phyloP scores from a whole-genome alignment of 352 stramenopile species.

The Phytophthora megakarya region DNA sequence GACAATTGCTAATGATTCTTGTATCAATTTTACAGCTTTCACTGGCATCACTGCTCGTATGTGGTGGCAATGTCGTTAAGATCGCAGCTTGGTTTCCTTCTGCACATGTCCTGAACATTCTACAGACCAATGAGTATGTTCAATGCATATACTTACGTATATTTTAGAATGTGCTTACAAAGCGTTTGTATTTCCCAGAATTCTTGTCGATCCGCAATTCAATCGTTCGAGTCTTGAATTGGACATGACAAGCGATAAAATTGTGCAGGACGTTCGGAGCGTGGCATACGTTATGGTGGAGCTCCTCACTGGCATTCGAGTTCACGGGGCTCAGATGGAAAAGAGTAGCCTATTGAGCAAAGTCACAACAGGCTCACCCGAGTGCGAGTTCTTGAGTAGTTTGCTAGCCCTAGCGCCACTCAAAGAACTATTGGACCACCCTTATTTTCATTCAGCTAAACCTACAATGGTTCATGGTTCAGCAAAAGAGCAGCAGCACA shows the following conservation, averaged over 20 bases:
- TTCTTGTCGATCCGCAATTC: conserved; percentile 42
- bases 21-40: conserved; percentile 44
- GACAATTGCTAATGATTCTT: background rate
- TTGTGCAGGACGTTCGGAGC: conserved; percentile 50
- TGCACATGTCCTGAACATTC: conserved; percentile 13
- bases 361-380: conserved; percentile 27
- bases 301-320: conserved; percentile 57
- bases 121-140: conserved; percentile 34
- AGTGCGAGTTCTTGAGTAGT: conserved; percentile 37
- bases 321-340: conserved; percentile 41
- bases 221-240: conserved; percentile 33
- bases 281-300: conserved; percentile 66
- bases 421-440: conserved; percentile 13
- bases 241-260: conserved; percentile 8
- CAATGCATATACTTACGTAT: background rate
- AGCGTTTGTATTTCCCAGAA: conserved; percentile 9
- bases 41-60: conserved; percentile 48
- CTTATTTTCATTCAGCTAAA: conserved; percentile 24
- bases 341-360: conserved; percentile 34
- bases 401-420: conserved; percentile 33
- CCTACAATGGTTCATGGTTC: background rate
- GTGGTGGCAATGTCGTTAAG: conserved; percentile 34
- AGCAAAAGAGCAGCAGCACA: conserved; percentile 33
- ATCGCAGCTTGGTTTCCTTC: conserved; percentile 54
- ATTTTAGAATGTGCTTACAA: background rate